A percentile compares a stretch with the other conserved stretches of the same genome.
phyloP scores from a whole-genome alignment of 768 basidiomycete genomes.

The Mycena leptocephala region DNA sequence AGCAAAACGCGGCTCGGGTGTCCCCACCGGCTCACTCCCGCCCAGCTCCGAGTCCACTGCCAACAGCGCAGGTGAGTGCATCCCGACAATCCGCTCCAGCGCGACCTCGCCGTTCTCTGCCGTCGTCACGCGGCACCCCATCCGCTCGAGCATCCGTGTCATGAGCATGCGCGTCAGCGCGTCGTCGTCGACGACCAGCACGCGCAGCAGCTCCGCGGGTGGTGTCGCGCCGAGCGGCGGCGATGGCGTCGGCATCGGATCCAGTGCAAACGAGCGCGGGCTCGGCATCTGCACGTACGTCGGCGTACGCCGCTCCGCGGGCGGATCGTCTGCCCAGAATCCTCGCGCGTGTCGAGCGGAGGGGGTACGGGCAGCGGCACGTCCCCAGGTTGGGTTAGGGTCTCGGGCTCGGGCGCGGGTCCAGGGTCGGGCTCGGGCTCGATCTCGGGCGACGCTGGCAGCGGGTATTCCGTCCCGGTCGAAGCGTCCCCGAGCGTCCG shows the following conservation, averaged over 20 bases:
- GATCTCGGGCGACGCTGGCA: neutral
- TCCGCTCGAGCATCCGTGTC: slow-evolving; percentile 73
- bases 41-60: slow-evolving; percentile 42
- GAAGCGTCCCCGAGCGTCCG: slow-evolving; percentile 61
- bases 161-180: slow-evolving; percentile 75
- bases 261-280: slow-evolving; percentile 22
- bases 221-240: slow-evolving; percentile 15
- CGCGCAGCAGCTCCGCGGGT: slow-evolving; percentile 56
- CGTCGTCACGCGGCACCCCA: slow-evolving; percentile 73
- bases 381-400: neutral
- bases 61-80: slow-evolving; percentile 21
- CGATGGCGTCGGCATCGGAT: slow-evolving; percentile 7
- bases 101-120: slow-evolving; percentile 81
- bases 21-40: neutral
- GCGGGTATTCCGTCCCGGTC: slow-evolving; percentile 52
- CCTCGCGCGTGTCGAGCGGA: neutral
- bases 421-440: neutral
- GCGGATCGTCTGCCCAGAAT: slow-evolving; percentile 7
- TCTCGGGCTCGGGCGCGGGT: neutral
- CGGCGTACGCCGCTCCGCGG: slow-evolving; percentile 27
- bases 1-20: slow-evolving; percentile 33
- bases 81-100: slow-evolving; percentile 67
- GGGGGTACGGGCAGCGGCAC: neutral
- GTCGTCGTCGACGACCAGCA: slow-evolving; percentile 81
- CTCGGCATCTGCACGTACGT: slow-evolving; percentile 34